Evolutionary conservation across 2,329 filamentous ascomycete species (phyloP), one percentile per base, ranked within the genome.

Genomic region (Cladosporium sp.): DNA sequence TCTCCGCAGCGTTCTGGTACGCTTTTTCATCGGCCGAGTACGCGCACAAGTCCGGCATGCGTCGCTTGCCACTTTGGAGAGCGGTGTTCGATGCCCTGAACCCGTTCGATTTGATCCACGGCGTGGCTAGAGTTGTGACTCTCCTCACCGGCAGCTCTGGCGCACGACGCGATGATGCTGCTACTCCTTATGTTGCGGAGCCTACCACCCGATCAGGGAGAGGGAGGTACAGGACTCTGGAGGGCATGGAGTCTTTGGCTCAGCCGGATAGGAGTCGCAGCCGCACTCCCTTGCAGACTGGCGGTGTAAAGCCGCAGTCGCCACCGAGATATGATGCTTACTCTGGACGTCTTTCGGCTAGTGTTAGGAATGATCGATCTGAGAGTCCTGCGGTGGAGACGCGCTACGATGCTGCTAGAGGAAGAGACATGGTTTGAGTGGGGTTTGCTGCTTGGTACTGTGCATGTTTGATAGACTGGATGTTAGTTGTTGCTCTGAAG

Each of bases 1-100:
- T 75, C 58, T 64, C 70, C 5, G 13, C 70, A 7, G 65, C 66
- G 14, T 74, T 74, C 66, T 74, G 72, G 70, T 74, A 70, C 64
- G 67, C 69, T 13, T 75, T 69, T 67, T 69, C 70, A 46, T 67
- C 66, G 25, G 67, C 67, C 11, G 71, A 71, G 53, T 72, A 73
- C 36, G 28, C 53, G 21, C 58, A 64, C 26, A 70, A 65, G 51
- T 64, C 67, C 10, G 23, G 26, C 26, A 23, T 64, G 16, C 25
- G 34, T 14, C 68, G 68, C 34, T 21, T 70, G n/a, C 66, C 68
- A 3, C 16, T 70, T 2, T 63, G 59, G 57, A 71, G 64, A 60
- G 69, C 69, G 5, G 26, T 66, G 0, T 23, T 64, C 10, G 59
- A 68, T 36, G 62, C 58, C 3, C 18, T 66, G 7, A 67, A 67